Evolutionary conservation across 2,329 filamentous ascomycete genomes (phyloP).

Genomic region (Reticulascus tulasneorum): DNA sequence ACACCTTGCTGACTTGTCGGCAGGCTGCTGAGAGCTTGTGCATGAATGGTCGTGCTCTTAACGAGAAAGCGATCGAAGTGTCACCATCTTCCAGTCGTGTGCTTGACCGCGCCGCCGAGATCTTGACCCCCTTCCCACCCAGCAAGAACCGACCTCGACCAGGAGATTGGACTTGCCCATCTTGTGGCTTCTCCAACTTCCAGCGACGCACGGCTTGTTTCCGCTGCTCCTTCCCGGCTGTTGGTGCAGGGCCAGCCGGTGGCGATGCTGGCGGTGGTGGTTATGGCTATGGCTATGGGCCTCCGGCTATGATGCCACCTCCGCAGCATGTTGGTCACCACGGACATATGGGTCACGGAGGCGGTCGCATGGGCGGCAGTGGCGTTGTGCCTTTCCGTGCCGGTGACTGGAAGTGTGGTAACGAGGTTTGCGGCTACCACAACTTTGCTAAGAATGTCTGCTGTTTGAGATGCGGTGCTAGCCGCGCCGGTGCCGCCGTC

Average conservation of each 20-base stretch:
- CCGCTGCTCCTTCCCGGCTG: constrained; percentile 97
- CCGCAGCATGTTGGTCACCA: constrained; percentile 67
- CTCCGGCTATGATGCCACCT: constrained; percentile 76
- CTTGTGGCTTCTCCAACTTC: constrained; percentile 98
- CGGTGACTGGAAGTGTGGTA: constrained; percentile 98
- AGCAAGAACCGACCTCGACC: constrained; percentile 97
- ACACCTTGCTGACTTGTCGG: no score
- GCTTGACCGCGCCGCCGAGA: constrained; percentile 90
- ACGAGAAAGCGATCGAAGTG: constrained; percentile 98
- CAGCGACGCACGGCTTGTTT: constrained; percentile 97
- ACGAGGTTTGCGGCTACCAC: constrained; percentile 95
- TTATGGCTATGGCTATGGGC: constrained; percentile 59
- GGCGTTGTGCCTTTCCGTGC: constrained; percentile 94
- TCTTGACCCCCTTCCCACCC: constrained; percentile 93
- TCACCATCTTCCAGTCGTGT: constrained; percentile 97
- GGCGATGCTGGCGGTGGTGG: constrained; percentile 58
- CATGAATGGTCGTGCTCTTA: constrained; percentile 97
- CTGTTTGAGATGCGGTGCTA: constrained; percentile 92
- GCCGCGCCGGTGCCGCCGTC: constrained; percentile 87
- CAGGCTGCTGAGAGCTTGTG: constrained; percentile 96
- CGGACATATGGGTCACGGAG: constrained; percentile 50
- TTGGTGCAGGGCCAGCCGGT: constrained; percentile 68
- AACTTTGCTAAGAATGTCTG: constrained; percentile 99
- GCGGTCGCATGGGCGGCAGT: constrained; percentile 73
- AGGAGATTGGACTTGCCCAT: constrained; percentile 98